A percentile compares a stretch with the other conserved stretches of the same genome.
These are phyloP conservation scores for Rubroboletus satanas DNA, from an alignment of 768 basidiomycete genomes.

Conservation along the genomic window DNA sequence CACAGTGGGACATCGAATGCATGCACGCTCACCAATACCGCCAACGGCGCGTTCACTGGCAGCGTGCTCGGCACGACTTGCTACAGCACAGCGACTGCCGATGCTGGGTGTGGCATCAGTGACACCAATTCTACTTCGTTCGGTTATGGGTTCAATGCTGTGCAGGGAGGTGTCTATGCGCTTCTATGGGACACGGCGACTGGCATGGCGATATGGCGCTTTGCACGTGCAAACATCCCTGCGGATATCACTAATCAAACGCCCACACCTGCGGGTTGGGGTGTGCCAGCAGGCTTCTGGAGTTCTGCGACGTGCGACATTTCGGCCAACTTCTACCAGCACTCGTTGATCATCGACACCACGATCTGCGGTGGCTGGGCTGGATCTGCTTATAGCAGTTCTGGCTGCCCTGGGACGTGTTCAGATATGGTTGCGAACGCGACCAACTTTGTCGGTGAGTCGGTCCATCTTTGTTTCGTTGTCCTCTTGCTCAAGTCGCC, in stretches of 20 bases:
- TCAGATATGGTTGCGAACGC: constrained; percentile 49
- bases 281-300: constrained; percentile 49
- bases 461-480: neutral
- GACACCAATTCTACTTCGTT: constrained; percentile 44
- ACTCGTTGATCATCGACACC: constrained; percentile 42
- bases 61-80: constrained; percentile 32
- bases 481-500: constrained; percentile 6
- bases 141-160: constrained; percentile 32
- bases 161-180: constrained; percentile 51
- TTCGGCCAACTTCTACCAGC: constrained; percentile 47
- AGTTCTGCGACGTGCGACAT: constrained; percentile 49
- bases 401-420: constrained; percentile 43
- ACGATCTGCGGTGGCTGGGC: constrained; percentile 35
- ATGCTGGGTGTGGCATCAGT: constrained; percentile 49
- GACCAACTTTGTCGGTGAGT: constrained; percentile 48
- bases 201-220: constrained; percentile 57
- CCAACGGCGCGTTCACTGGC: constrained; percentile 23
- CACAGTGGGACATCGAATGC: constrained; percentile 50
- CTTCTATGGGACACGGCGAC: constrained; percentile 46
- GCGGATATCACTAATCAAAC: constrained; percentile 42
- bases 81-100: constrained; percentile 35
- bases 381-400: constrained; percentile 19
- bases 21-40: constrained; percentile 19
- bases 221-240: constrained; percentile 50
- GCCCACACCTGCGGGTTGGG: constrained; percentile 51